Evolutionary conservation across 495 filamentous ascomycete species (phyloP), one percentile per base, ranked within the genome.

Genomic region (Letharia lupina): DNA sequence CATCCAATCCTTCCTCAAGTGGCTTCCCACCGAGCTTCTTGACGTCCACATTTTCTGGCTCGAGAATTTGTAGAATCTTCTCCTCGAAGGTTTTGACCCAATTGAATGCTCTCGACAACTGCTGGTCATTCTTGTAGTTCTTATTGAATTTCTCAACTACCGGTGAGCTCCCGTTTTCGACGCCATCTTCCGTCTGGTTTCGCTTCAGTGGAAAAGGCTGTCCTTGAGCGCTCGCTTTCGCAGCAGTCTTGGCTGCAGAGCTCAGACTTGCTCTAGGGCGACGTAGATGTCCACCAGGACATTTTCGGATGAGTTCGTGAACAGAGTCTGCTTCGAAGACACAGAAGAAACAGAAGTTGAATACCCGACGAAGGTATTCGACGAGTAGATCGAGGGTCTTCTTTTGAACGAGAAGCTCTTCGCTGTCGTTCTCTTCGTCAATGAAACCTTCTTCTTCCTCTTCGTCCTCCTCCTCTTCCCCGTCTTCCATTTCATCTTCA

Each of bases 51-150:
- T 85, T 85, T 39, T 96, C 89, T 9, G 93, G 93, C 72, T 98
- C 92, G 28, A 99, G 80, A 50, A 96, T 89, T 73, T 94, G 91
- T 73, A 90, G 79, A 62, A 97, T 81, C 79, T 98, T 99, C 69
- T 99, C 94, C 73, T 99, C 94, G 71, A 96, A 99, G 0, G 93
- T 96, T 77, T 88, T 93, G n/a, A 97, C 96, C 95, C 95, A 98
- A 70, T 99, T 99, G 78, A 91, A 96, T 1, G 94, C 95, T 54
- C 95, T 86, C 72, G 91, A 89, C 41, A 98, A 83, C 76, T 98
- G 95, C 71, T 93, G 88, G 70, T 96, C 92, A 1, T 85, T 83
- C 76, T 96, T 96, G 60, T 83, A 82, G 40, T 76, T 81, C 50
- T 83, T 83, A 40, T 86, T 87, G 50, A 86, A 87, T 68, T 87